phyloP scores from a whole-genome alignment of 2,329 filamentous ascomycete species.

The Botrytis elliptica region DNA sequence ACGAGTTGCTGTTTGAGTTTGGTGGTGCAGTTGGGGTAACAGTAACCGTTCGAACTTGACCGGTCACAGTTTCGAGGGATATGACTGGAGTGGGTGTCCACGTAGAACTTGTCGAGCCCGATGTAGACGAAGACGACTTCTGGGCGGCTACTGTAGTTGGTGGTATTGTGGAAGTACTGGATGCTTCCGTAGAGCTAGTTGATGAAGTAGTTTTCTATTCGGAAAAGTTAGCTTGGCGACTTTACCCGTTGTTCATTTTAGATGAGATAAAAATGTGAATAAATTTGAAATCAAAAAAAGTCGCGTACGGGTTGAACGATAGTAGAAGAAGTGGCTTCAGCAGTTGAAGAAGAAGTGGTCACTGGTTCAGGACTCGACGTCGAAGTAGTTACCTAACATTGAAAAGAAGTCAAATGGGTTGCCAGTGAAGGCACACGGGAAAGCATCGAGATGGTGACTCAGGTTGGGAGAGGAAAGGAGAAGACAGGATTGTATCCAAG shows the following conservation, averaged over 20 bases:
- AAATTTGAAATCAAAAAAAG: slow-evolving; percentile 19
- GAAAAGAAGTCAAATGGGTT: slow-evolving; percentile 38
- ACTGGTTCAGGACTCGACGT: slow-evolving; percentile 24
- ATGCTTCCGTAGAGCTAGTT: slow-evolving; percentile 16
- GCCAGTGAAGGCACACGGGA: slow-evolving; percentile 31
- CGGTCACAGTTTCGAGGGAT: slow-evolving; percentile 55
- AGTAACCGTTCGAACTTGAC: slow-evolving; percentile 55
- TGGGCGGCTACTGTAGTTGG: slow-evolving; percentile 14
- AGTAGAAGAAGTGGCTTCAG: slow-evolving; percentile 13
- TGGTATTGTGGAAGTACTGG: slow-evolving; percentile 9
- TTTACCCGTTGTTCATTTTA: neutral
- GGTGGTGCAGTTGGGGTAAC: slow-evolving; percentile 46
- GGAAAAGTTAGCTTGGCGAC: slow-evolving; percentile 12
- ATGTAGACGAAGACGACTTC: slow-evolving; percentile 19
- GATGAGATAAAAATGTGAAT: neutral
- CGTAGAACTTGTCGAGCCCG: slow-evolving; percentile 30
- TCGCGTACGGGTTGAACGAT: slow-evolving; percentile 41
- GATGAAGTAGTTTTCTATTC: slow-evolving; percentile 5
- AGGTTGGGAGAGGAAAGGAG: neutral
- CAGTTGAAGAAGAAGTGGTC: slow-evolving; percentile 17
- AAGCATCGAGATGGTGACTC: slow-evolving; percentile 10
- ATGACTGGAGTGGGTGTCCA: slow-evolving; percentile 41
- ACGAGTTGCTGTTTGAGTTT: slow-evolving; percentile 26
- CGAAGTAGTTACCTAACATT: slow-evolving; percentile 34
- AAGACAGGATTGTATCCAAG: neutral